Evolutionary conservation across 768 basidiomycete genomes (phyloP), one percentile per base, ranked within the genome.

Genomic region (Austroboletus eburneus): DNA sequence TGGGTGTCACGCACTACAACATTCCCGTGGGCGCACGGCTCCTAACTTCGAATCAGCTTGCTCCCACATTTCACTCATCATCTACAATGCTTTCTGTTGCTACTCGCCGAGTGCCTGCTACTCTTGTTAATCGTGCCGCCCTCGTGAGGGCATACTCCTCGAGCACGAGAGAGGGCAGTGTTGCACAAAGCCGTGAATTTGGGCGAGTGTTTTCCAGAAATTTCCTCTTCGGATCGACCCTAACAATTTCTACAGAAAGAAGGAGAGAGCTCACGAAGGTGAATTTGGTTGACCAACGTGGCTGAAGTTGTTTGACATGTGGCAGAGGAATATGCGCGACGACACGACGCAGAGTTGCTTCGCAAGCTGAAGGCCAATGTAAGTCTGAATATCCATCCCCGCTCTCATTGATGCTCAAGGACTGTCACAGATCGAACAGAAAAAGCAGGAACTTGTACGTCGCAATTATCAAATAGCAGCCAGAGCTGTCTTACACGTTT

Each of bases 221-320:
- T n/a, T n/a, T n/a, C n/a, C n/a, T n/a, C n/a, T n/a, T n/a, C n/a
- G n/a, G 14, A 20, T 23, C 45, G 20, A 61, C 24, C 40, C n/a
- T n/a, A n/a, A n/a, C n/a, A n/a, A 13, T 9, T 6, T 20, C 10
- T 21, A n/a, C 63, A 88, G 86, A 57, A 79, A 80, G 66, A 87
- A 79, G 66, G 86, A 87, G 64, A 81, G 76, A 60, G 86, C 85
- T 17, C 77, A 85, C 42, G 86, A 88, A 68, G 74, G 78, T 73
- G 14, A 36, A 49, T 27, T 57, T 20, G 47, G 62, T 10, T 13
- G n/a, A 14, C 8, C 20, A n/a, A 21, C 14, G 43, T 25, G 18
- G 10, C 5, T 14, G 5, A 5, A 34, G 18, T 7, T 7, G 43
- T 27, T n/a, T 57, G 14, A 56, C 50, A 17, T 17, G 42, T 18